These are phyloP conservation scores for Fusarium chuoi DNA, from an alignment of 2,329 filamentous ascomycete species.

Conservation along the genomic window DNA sequence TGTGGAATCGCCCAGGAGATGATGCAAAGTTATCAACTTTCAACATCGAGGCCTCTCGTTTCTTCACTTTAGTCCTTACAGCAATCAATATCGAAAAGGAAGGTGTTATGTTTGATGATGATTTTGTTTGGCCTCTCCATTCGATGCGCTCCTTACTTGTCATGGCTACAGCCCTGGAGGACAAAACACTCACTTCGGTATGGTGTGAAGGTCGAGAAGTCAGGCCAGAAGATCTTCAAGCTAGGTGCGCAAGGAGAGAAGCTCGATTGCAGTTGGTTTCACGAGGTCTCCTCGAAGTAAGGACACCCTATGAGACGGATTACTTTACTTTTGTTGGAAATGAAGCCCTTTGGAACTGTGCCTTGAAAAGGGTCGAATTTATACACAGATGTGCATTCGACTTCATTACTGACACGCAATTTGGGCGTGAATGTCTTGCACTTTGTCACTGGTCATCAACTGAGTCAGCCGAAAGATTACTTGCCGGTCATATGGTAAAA, in stretches of 20 bases:
- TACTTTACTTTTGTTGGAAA: too few relatives aligned
- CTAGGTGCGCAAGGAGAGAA: rapidly evolving
- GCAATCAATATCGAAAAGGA: background rate
- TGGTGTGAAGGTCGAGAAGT: rapidly evolving
- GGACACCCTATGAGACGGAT: too few relatives aligned
- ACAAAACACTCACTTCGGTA: rapidly evolving
- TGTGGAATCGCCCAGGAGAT: background rate
- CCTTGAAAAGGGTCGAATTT: rapidly evolving
- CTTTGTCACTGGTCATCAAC: background rate
- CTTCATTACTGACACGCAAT: rapidly evolving
- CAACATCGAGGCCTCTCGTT: rapidly evolving
- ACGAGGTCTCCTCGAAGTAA: background rate
- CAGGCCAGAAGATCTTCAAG: rapidly evolving
- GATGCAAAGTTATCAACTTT: rapidly evolving
- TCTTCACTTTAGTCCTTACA: rapidly evolving
- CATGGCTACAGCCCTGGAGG: background rate
- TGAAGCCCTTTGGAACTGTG: rapidly evolving
- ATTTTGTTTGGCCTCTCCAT: too few relatives aligned
- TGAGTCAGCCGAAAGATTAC: rapidly evolving
- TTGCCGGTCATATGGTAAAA: rapidly evolving
- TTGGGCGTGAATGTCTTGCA: background rate
- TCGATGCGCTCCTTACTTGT: background rate
- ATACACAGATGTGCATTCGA: background rate
- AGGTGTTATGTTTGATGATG: too few relatives aligned
- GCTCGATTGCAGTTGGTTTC: background rate